A percentile compares a stretch with the other conserved stretches of the same genome.
Evolutionary conservation across 306 rosid species (phyloP).

Genomic region (Rubus parviflorus): DNA sequence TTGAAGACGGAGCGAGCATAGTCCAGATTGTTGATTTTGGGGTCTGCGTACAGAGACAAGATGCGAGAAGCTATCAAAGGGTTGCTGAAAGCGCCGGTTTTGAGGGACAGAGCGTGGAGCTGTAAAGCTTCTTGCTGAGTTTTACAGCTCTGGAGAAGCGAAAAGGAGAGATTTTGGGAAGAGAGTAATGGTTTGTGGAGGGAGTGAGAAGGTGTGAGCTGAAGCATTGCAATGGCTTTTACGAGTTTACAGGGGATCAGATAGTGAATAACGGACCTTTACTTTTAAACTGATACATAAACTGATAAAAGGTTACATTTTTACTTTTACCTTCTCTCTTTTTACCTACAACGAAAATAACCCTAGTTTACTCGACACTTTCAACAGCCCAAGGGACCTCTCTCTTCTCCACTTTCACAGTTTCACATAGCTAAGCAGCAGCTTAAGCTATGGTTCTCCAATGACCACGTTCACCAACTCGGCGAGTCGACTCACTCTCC

Average conservation of each 20-base stretch:
- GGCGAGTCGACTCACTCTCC: slow-evolving; percentile 12
- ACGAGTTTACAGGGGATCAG: background rate
- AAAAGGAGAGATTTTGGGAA: slow-evolving; percentile 24
- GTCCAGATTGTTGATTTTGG: slow-evolving; percentile 44
- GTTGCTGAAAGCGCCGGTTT: slow-evolving; percentile 42
- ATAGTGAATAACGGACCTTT: no score
- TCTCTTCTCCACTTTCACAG: background rate
- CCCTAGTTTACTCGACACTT: slow-evolving; percentile 2
- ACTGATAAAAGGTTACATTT: no score
- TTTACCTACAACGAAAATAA: background rate
- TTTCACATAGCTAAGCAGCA: background rate
- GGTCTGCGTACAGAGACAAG: slow-evolving; percentile 47
- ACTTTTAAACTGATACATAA: no score
- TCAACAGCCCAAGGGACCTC: background rate
- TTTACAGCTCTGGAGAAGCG: slow-evolving; percentile 27
- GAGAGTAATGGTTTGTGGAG: background rate
- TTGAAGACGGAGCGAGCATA: slow-evolving; percentile 45
- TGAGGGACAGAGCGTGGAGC: slow-evolving; percentile 47
- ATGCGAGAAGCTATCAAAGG: slow-evolving; percentile 42
- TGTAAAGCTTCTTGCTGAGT: slow-evolving; percentile 34
- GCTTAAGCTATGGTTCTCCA: slow-evolving; percentile 25
- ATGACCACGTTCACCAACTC: slow-evolving; percentile 34
- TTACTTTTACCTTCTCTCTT: background rate
- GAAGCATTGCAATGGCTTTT: slow-evolving; percentile 17
- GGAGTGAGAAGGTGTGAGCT: slow-evolving; percentile 23